Evolutionary conservation across 305 asterid genomes (phyloP), one percentile per base, ranked within the genome.

Genomic region (Galium porrigens): DNA sequence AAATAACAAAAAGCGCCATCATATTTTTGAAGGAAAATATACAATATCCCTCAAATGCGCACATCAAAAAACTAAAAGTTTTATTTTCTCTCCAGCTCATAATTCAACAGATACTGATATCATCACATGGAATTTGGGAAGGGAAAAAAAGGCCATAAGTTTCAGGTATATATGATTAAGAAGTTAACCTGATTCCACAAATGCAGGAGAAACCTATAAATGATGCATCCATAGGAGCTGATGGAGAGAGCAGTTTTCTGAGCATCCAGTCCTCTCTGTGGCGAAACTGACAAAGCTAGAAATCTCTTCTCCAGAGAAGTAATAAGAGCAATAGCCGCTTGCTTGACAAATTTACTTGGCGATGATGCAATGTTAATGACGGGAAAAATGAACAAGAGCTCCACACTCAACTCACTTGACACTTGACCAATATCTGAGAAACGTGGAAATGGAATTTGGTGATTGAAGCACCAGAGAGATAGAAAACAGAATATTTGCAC

Each of bases 361-460:
- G 94, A 89, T 51, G 95, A 83, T 58, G 84, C 83, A 74, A 92
- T 86, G 70, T 84, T 90, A 77, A 89, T 84, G 70, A 83, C 86
- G 36, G 99, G 99, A 71, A 92, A 87, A 71, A 92, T 83, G 80
- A 83, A 86, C 70, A 92, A 65, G 64, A 92, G 86, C 76, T 86
- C 99, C 81, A 82, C 96, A 65, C 68, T 58, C 73, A 82, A 73
- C 63, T 76, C 81, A 80, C 80, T 84, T 36, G 81, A 60, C 61
- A 77, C 68, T 68, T 76, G 73, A 68, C 72, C 76, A 37, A 32
- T 17, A 54, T 5, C 25, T 34, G 15, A 12, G 30, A 37, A 20
- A 53, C 11, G 36, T n/a, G 10, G 0, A 56, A 4, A 25, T 15
- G 30, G 11, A 42, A 56, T 54, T 48, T 5, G 3, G 63, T 48